phyloP scores from a whole-genome alignment of 2,329 filamentous ascomycete species.

The Thielaviopsis populi region DNA sequence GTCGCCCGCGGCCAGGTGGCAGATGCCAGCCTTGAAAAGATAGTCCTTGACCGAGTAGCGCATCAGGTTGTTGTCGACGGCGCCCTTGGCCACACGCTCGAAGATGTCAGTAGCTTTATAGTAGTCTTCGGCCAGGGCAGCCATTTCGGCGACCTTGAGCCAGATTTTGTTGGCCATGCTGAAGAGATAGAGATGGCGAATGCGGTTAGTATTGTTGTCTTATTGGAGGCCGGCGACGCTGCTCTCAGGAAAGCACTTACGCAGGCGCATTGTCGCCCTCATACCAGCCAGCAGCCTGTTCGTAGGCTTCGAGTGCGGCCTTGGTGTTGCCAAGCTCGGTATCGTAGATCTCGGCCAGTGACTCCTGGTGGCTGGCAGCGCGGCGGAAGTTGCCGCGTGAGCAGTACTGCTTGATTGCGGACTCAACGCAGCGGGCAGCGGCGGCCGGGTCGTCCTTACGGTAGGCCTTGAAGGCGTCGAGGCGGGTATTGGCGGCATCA shows the following conservation, averaged over 20 bases:
- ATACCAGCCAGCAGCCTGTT: slow-evolving; percentile 77
- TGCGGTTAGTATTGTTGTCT: background rate
- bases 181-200: background rate
- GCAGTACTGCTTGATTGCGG: slow-evolving; percentile 75
- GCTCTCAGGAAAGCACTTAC: slow-evolving; percentile 32
- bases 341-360: slow-evolving; percentile 75
- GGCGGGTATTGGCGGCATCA: slow-evolving; percentile 75
- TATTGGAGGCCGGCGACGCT: background rate
- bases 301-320: slow-evolving; percentile 67
- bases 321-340: slow-evolving; percentile 63
- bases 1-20: slow-evolving; percentile 62
- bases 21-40: slow-evolving; percentile 85
- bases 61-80: slow-evolving; percentile 82
- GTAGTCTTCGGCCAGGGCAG: slow-evolving; percentile 71
- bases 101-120: slow-evolving; percentile 67
- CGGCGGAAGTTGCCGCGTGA: slow-evolving; percentile 79
- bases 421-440: slow-evolving; percentile 63
- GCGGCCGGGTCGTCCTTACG: slow-evolving; percentile 70
- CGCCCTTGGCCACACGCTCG: slow-evolving; percentile 65
- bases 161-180: slow-evolving; percentile 86
- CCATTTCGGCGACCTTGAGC: slow-evolving; percentile 80
- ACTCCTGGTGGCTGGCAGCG: slow-evolving; percentile 82
- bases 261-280: slow-evolving; percentile 73
- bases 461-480: slow-evolving; percentile 93
- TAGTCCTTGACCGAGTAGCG: slow-evolving; percentile 92